Conservation (phyloP, 179 eudicot species). For the Spinacia oleracea region DNA sequence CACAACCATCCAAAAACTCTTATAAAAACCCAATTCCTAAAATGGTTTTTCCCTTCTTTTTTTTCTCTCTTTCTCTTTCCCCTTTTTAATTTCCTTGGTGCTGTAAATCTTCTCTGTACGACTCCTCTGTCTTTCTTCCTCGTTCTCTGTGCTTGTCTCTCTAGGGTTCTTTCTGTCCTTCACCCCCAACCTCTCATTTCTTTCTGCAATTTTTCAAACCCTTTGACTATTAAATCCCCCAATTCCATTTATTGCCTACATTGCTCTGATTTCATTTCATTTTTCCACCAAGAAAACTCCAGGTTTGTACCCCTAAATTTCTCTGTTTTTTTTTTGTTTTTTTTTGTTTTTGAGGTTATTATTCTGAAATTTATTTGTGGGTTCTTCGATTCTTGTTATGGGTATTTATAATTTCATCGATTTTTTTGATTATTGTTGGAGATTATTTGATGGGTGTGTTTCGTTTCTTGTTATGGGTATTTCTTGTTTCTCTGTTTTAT, state of each 20-base stretch:
- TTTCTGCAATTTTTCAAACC: slow-evolving; percentile 14
- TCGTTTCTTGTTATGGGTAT: slow-evolving; percentile 5
- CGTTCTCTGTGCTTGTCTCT: slow-evolving; percentile 28
- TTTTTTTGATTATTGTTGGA: neutral
- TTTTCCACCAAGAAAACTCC: slow-evolving; percentile 2
- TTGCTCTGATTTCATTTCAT: slow-evolving; percentile 4
- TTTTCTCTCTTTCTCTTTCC: neutral
- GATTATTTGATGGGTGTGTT: neutral
- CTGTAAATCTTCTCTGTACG: slow-evolving; percentile 23
- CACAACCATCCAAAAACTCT: slow-evolving; percentile 6
- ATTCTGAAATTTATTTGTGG: neutral
- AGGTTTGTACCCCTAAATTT: slow-evolving; percentile 23
- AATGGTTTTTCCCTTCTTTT: slow-evolving; percentile 16
- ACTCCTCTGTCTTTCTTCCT: slow-evolving; percentile 24
- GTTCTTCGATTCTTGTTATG: neutral
- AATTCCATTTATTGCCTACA: slow-evolving; percentile 26
- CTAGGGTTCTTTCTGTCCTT: slow-evolving; percentile 27
- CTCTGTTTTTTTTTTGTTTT: neutral
- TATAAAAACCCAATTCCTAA: slow-evolving; percentile 32
- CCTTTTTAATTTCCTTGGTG: neutral
- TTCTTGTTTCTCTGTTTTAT: neutral
- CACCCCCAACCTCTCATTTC: neutral
- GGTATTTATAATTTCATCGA: neutral
- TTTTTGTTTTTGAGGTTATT: neutral
- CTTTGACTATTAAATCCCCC: neutral